phyloP scores from a whole-genome alignment of 2,329 filamentous ascomycete genomes.

The Talaromyces amestolkiae region DNA sequence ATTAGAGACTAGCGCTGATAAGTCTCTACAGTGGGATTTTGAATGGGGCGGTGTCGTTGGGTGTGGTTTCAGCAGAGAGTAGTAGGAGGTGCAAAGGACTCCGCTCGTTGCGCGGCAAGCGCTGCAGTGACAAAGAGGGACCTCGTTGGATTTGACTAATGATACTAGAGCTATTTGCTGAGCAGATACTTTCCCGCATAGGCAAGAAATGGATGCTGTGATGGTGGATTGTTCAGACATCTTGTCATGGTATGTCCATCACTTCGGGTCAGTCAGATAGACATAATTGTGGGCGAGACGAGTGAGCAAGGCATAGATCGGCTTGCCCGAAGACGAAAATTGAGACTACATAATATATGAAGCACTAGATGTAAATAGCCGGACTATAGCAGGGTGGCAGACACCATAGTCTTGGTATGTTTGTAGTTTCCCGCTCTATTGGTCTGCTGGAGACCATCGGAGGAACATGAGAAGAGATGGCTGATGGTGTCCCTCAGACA shows the following conservation, averaged over 20 bases:
- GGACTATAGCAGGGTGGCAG: not conserved
- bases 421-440: not conserved
- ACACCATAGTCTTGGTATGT: not conserved
- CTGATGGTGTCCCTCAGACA: not conserved
- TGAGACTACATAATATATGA: not conserved
- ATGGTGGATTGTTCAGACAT: slow-evolving; percentile 9
- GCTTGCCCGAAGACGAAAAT: not conserved
- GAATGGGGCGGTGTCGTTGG: not conserved
- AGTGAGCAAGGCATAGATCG: not conserved
- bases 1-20: slow-evolving; percentile 24
- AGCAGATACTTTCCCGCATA: slow-evolving; percentile 28
- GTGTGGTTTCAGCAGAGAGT: slow-evolving; percentile 37
- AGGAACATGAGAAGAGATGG: not conserved
- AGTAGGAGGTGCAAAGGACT: slow-evolving; percentile 46
- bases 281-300: not conserved
- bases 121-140: slow-evolving; percentile 53
- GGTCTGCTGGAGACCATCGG: not conserved
- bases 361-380: not conserved
- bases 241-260: not conserved
- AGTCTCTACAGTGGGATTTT: not conserved
- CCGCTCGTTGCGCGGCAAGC: slow-evolving; percentile 52
- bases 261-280: not conserved
- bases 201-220: slow-evolving; percentile 27
- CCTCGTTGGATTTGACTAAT: slow-evolving; percentile 21
- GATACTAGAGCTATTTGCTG: slow-evolving; percentile 28